Base-by-base conservation (phyloP, 2,329 filamentous ascomycete species). In the Fusarium tjaetaba region DNA sequence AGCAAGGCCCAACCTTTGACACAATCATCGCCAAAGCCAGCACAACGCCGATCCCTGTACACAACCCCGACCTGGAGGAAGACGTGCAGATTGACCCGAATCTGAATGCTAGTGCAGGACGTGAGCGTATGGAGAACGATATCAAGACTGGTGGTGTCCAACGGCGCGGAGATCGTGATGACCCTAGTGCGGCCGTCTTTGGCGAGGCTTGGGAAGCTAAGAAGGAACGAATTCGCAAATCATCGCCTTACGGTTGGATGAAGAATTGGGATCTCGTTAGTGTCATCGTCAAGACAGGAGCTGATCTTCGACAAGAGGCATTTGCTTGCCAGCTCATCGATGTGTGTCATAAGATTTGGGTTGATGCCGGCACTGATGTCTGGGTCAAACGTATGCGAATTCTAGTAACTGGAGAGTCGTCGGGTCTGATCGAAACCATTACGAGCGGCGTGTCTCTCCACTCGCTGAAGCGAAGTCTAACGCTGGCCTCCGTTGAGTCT, bases 341-440 rank as follows among this genome's bases (percentile, higher is more conserved):
- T 65, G 92, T 95, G 18, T 96, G 94, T 82, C 88, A 93, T 78
- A 93, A 92, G 83, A 95, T 95, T 74, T 96, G 93, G 92, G 85
- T 90, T 52, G 93, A 95, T 71, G 91, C 93, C 22, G 84, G 87
- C 32, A 89, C 93, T 38, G 88, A 92, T 41, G 94, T 96, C n/a
- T 96, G 94, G 94, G 93, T 95, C 26, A 95, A 95, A 83, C 87
- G 92, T 66, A 96, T 96, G 94, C 90, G 93, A 61, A 96, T 96
- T 60, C 85, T 96, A 59, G 94, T 96, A 45, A 96, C 93, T 10
- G 94, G 94, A 69, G 94, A 96, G 83, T 94, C 92, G 14, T 95
- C 93, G 4, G 94, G 94, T 7, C 88, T 96, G 52, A 94, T 96
- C 75, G 94, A 96, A 84, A 96, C 94, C 10, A 96, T 96, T 77